Conservation (phyloP, 768 basidiomycete species). For the Phylloporus sp. region DNA sequence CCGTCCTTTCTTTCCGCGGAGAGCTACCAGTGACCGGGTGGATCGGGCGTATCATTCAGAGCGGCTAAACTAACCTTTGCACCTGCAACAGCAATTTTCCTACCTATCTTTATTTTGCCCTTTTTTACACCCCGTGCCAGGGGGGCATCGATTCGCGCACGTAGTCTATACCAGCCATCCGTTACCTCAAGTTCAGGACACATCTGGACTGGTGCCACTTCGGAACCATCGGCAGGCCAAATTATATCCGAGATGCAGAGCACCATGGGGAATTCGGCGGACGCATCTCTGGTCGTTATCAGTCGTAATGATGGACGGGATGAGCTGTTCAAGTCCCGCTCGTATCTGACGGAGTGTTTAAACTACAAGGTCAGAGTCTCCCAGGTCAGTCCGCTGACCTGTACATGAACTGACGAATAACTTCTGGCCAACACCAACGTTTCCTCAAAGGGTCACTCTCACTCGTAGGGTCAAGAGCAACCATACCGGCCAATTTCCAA, state of each 20-base stretch:
- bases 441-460: constrained; percentile 42
- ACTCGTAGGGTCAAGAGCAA: constrained; percentile 60
- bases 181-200: constrained; percentile 80
- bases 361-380: not conserved
- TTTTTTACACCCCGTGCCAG: constrained; percentile 64
- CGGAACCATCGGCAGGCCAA: constrained; percentile 41
- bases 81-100: constrained; percentile 77
- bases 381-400: constrained; percentile 45
- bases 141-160: constrained; percentile 68
- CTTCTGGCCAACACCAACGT: constrained; percentile 81
- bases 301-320: constrained; percentile 77
- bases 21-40: constrained; percentile 41
- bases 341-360: constrained; percentile 55
- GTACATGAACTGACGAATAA: constrained; percentile 79
- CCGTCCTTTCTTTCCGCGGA: constrained; percentile 70
- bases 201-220: constrained; percentile 33
- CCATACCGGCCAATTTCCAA: constrained; percentile 93
- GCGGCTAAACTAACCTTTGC: constrained; percentile 55
- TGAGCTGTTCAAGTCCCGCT: constrained; percentile 75
- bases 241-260: constrained; percentile 75
- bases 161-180: constrained; percentile 93
- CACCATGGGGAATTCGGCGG: constrained; percentile 75
- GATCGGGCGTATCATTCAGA: not conserved
- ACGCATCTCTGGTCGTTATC: constrained; percentile 78
- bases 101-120: constrained; percentile 66